Evolutionary conservation across 306 rosid species (phyloP).

Genomic region (Acacia acuminata): DNA sequence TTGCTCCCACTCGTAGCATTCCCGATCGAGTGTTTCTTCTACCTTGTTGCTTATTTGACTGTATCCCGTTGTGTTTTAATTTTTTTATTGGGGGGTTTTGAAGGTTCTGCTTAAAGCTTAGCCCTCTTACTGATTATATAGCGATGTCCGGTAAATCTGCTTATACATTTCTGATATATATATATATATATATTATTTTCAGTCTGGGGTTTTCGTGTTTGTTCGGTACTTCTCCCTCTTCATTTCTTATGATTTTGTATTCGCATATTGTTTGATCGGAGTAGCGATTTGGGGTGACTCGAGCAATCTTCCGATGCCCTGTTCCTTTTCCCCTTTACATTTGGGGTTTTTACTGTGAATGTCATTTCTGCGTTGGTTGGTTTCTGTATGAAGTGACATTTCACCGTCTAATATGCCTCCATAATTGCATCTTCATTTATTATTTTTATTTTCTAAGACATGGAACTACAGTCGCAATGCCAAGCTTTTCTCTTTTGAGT

Average conservation of each 20-base stretch:
- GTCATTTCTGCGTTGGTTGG: constrained; percentile 10
- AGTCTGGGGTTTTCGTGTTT: constrained; percentile 11
- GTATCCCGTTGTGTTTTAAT: not conserved
- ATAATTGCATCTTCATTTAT: constrained; percentile 22
- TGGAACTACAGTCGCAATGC: not conserved
- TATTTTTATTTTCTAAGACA: constrained; percentile 27
- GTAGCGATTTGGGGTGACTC: not conserved
- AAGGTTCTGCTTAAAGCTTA: not conserved
- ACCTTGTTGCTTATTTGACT: not conserved
- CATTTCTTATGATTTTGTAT: not conserved
- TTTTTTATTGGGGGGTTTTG: constrained; percentile 3
- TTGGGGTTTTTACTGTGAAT: constrained; percentile 26
- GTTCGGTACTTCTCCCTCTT: not conserved
- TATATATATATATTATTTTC: not conserved
- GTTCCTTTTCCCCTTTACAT: constrained; percentile 11
- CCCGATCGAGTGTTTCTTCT: not conserved
- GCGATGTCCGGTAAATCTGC: not conserved
- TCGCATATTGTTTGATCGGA: not conserved
- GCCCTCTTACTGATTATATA: not conserved
- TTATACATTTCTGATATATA: not conserved
- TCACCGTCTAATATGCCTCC: constrained; percentile 29
- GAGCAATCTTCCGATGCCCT: constrained; percentile 2
- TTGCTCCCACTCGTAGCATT: constrained; percentile 9
- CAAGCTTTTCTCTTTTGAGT: constrained; percentile 6
- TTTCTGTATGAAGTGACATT: constrained; percentile 28